A percentile compares a stretch with the other conserved stretches of the same genome.
Conservation (phyloP, 257 asterid species). For the Solanum ossicruentum region DNA sequence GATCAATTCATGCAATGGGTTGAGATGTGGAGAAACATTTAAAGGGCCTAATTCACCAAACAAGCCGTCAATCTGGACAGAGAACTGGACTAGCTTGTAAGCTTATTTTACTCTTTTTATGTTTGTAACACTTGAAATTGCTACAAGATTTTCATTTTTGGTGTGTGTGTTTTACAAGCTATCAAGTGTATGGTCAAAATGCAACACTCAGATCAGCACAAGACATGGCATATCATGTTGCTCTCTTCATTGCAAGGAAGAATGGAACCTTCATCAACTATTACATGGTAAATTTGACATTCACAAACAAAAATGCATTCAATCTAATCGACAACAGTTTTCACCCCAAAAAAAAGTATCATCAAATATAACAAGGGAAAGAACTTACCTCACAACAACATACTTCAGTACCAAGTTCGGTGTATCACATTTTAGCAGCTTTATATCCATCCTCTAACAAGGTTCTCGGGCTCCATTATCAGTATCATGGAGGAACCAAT, state of each 20-base stretch:
- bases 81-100: constrained; percentile 94
- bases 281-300: constrained; percentile 50
- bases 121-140: neutral
- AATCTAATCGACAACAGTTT: neutral
- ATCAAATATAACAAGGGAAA: neutral
- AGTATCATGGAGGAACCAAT: constrained; percentile 91
- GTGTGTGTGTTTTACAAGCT: constrained; percentile 23
- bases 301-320: neutral
- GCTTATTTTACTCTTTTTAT: neutral
- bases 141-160: neutral
- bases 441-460: neutral
- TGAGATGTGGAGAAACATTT: constrained; percentile 71
- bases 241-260: constrained; percentile 61
- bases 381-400: neutral
- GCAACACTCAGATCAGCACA: constrained; percentile 41
- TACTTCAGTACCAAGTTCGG: neutral
- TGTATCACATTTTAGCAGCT: neutral
- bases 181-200: constrained; percentile 46
- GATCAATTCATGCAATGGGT: constrained; percentile 88
- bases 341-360: neutral
- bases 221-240: constrained; percentile 63
- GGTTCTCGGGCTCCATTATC: neutral
- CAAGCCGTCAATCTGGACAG: constrained; percentile 93
- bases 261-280: constrained; percentile 83
- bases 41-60: constrained; percentile 84